phyloP scores from a whole-genome alignment of 2,329 filamentous ascomycete genomes.

The Pyrenophora teres region DNA sequence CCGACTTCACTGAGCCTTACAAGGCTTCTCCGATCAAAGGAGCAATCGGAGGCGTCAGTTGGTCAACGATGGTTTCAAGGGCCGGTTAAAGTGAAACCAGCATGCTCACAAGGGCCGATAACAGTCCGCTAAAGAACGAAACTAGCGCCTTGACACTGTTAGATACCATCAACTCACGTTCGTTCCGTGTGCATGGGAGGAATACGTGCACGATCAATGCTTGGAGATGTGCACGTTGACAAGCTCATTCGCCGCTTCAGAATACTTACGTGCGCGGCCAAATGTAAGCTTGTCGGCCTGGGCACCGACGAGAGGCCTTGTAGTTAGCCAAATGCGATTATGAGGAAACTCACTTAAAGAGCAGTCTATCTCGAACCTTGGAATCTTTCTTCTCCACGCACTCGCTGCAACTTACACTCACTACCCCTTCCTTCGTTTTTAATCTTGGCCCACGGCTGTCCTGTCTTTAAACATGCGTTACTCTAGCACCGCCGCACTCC shows the following conservation, averaged over 20 bases:
- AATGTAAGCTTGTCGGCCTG: slow-evolving; percentile 14
- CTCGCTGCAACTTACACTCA: neutral
- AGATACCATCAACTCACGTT: neutral
- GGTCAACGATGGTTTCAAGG: slow-evolving; percentile 1
- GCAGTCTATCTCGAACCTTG: neutral
- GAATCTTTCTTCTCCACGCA: neutral
- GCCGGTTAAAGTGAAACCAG: slow-evolving; percentile 8
- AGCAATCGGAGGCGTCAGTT: slow-evolving; percentile 4
- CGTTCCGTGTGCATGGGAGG: no score
- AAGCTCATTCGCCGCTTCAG: slow-evolving; percentile 4
- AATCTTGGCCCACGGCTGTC: slow-evolving; percentile 23
- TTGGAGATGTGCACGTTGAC: neutral
- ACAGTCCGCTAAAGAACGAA: slow-evolving; percentile 5
- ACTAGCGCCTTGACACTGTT: slow-evolving; percentile 1
- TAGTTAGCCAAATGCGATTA: neutral
- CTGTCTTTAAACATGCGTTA: slow-evolving; percentile 32
- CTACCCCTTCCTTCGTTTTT: slow-evolving; percentile 8
- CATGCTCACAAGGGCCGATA: slow-evolving; percentile 8
- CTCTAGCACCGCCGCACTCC: slow-evolving; percentile 23
- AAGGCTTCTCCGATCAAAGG: neutral
- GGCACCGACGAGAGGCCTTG: slow-evolving; percentile 10
- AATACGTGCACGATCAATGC: neutral
- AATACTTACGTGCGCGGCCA: slow-evolving; percentile 7
- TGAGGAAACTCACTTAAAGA: slow-evolving; percentile 1
- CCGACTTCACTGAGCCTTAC: neutral